Evolutionary conservation across 768 basidiomycete species (phyloP).

Genomic region (Goffeauzyma gilvescens): DNA sequence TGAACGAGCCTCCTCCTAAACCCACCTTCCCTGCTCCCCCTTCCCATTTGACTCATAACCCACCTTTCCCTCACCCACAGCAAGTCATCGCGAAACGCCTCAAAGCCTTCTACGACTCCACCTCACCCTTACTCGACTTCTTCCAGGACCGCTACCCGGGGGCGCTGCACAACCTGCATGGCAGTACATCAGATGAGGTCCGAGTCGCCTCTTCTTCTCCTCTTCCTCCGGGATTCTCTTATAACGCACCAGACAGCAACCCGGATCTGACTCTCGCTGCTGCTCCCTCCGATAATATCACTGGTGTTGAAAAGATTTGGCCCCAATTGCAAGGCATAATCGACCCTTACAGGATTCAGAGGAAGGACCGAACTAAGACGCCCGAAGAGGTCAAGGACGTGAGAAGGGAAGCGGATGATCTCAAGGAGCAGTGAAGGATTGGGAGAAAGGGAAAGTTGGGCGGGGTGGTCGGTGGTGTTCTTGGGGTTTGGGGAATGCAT

Average conservation of each 20-base stretch:
- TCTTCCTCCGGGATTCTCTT: too few relatives aligned
- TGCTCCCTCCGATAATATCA: slow-evolving; percentile 12
- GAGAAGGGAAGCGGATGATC: slow-evolving; percentile 25
- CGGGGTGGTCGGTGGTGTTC: too few relatives aligned
- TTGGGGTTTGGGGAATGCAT: too few relatives aligned
- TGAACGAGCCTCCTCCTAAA: not conserved
- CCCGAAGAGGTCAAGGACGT: slow-evolving; percentile 18
- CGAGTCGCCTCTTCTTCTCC: slow-evolving; percentile 20
- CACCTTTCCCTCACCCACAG: slow-evolving; percentile 13
- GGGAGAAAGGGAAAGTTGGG: too few relatives aligned
- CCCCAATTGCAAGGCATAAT: slow-evolving; percentile 26
- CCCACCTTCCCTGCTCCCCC: not conserved
- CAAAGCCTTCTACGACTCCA: slow-evolving; percentile 30
- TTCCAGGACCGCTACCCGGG: slow-evolving; percentile 26
- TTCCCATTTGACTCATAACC: not conserved
- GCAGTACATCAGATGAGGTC: slow-evolving; percentile 33
- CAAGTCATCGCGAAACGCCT: slow-evolving; percentile 31
- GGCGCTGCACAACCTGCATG: slow-evolving; percentile 25
- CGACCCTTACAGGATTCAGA: slow-evolving; percentile 23
- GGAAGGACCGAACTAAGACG: slow-evolving; percentile 1
- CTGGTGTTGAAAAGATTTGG: slow-evolving; percentile 30
- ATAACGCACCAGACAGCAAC: slow-evolving; percentile 5
- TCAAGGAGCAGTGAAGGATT: slow-evolving; percentile 12
- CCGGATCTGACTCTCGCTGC: slow-evolving; percentile 5
- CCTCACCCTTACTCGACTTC: slow-evolving; percentile 31